Evolutionary conservation across 73 alveolate species (phyloP).

Genomic region (Paramecium sonneborni): DNA sequence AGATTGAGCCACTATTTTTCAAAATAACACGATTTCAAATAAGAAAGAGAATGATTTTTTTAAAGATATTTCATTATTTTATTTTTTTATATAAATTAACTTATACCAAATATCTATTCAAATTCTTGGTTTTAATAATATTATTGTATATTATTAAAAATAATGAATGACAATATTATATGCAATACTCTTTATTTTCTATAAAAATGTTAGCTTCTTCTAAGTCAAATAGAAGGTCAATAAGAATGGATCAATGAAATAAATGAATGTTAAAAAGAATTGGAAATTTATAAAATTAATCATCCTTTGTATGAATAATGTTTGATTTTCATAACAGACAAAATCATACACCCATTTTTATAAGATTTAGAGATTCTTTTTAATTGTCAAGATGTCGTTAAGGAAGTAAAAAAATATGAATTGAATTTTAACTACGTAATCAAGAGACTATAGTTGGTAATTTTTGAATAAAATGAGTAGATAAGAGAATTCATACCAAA

Average conservation of each 20-base stretch:
- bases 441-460: background rate
- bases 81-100: background rate
- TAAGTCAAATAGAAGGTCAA: background rate
- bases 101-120: background rate
- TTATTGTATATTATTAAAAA: conserved; percentile 3
- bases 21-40: too few species aligned
- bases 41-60: too few species aligned
- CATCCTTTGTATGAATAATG: background rate
- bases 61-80: too few species aligned
- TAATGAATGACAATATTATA: background rate
- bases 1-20: too few species aligned
- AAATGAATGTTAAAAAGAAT: background rate
- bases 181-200: background rate
- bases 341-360: background rate
- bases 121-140: background rate
- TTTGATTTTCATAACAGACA: background rate
- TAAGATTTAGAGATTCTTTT: background rate
- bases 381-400: background rate
- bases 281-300: background rate
- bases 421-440: background rate
- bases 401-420: background rate
- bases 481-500: background rate
- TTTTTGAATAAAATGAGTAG: background rate
- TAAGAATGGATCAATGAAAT: conserved; percentile 11
- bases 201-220: background rate